Evolutionary conservation across 2,329 filamentous ascomycete genomes (phyloP).

Genomic region (Scedosporium minutisporum): DNA sequence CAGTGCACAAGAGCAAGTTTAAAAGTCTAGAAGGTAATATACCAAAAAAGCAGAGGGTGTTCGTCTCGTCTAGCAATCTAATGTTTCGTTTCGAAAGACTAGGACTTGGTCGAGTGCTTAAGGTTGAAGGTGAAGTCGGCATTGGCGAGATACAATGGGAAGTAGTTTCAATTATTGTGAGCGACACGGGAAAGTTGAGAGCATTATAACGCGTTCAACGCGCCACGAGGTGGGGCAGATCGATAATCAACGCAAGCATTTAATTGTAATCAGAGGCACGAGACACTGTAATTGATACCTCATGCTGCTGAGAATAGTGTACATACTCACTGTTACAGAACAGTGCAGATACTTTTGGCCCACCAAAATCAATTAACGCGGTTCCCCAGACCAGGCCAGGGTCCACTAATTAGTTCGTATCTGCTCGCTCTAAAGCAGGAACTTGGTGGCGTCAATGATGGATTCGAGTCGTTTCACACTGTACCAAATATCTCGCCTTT

Average conservation of each 20-base stretch:
- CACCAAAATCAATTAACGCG: background rate
- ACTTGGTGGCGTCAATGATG: too few relatives aligned
- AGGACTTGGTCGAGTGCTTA: too few relatives aligned
- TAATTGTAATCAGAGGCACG: background rate
- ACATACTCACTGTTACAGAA: background rate
- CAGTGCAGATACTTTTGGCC: background rate
- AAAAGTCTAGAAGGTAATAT: background rate
- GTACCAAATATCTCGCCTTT: too few relatives aligned
- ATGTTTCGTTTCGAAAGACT: too few relatives aligned
- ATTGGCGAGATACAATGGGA: background rate
- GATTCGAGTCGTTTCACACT: too few relatives aligned
- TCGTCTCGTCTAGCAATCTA: too few relatives aligned
- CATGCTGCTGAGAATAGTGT: background rate
- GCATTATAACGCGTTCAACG: slow-evolving; percentile 5
- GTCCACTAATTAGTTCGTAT: too few relatives aligned
- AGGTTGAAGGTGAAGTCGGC: too few relatives aligned
- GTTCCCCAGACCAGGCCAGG: background rate
- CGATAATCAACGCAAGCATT: too few relatives aligned
- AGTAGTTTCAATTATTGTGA: background rate
- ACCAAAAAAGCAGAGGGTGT: too few relatives aligned
- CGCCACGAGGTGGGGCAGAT: background rate
- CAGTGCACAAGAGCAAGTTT: background rate
- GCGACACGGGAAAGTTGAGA: background rate
- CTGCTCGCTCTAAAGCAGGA: too few relatives aligned
- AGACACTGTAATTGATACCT: background rate